Conservation (phyloP, 192 early-diverging fungal species). For the Obelidium mucronatum region DNA sequence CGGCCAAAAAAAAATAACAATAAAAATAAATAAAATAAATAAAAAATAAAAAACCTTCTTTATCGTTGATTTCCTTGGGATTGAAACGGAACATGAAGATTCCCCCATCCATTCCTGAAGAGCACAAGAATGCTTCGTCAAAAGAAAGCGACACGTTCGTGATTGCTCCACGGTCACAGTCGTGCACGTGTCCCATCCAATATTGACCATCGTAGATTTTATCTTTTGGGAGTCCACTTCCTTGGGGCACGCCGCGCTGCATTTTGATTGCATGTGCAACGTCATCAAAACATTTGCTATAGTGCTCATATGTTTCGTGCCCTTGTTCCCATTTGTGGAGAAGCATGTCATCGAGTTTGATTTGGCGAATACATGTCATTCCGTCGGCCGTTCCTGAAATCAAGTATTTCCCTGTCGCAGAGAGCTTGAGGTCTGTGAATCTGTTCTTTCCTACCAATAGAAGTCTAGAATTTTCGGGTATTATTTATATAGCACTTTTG, state of each 20-base stretch:
- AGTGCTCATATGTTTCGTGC: constrained; percentile 54
- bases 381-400: constrained; percentile 53
- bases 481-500: not conserved
- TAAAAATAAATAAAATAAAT: too few species aligned
- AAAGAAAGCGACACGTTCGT: constrained; percentile 49
- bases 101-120: constrained; percentile 60
- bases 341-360: constrained; percentile 54
- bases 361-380: constrained; percentile 50
- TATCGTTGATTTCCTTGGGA: constrained; percentile 44
- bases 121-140: constrained; percentile 61
- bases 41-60: constrained; percentile 38
- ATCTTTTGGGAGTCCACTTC: constrained; percentile 23
- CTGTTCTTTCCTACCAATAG: constrained; percentile 42
- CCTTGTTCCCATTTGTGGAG: constrained; percentile 48
- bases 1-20: too few species aligned
- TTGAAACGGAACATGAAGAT: constrained; percentile 57
- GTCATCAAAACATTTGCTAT: constrained; percentile 43
- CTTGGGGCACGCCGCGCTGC: constrained; percentile 10
- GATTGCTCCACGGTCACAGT: constrained; percentile 49
- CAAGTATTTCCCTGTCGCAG: constrained; percentile 53
- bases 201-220: constrained; percentile 49
- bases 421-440: constrained; percentile 50
- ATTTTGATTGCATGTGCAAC: constrained; percentile 16
- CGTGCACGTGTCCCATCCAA: constrained; percentile 65
- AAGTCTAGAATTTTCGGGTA: constrained; percentile 38